Evolutionary conservation across 2,329 filamentous ascomycete species (phyloP).

Genomic region (Colletotrichum echinochloae): DNA sequence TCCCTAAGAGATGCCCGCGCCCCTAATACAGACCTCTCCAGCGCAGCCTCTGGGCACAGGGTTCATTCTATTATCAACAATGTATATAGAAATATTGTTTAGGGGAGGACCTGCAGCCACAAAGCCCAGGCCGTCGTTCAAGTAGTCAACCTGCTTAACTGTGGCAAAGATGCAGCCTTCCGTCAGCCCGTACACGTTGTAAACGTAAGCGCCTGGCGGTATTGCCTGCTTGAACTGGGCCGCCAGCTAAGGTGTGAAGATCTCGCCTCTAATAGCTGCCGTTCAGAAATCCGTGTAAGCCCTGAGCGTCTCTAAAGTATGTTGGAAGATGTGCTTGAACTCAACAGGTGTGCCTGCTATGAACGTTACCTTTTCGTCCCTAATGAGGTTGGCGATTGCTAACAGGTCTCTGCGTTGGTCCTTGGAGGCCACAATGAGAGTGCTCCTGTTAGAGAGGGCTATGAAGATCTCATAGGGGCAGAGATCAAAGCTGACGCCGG

Average conservation of each 20-base stretch:
- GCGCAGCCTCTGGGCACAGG: constrained; percentile 53
- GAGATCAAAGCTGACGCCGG: constrained; percentile 55
- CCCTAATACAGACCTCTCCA: constrained; percentile 52
- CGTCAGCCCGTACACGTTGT: constrained; percentile 49
- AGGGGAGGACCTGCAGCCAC: constrained; percentile 41
- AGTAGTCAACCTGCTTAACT: constrained; percentile 4
- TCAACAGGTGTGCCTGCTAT: constrained; percentile 57
- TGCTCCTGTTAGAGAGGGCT: constrained; percentile 52
- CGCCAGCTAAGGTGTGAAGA: constrained; percentile 26
- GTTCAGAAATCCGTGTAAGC: constrained; percentile 37
- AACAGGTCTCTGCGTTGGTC: constrained; percentile 50
- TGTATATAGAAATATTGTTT: constrained; percentile 53
- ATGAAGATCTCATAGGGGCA: constrained; percentile 53
- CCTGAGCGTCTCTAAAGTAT: constrained; percentile 36
- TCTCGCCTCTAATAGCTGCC: constrained; percentile 43
- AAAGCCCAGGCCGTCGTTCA: background rate
- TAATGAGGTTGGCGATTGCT: constrained; percentile 52
- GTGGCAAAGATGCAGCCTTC: constrained; percentile 43
- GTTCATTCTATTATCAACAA: constrained; percentile 52
- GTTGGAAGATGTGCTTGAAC: constrained; percentile 48
- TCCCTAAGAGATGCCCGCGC: constrained; percentile 55
- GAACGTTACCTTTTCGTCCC: constrained; percentile 49
- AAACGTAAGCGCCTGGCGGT: constrained; percentile 11
- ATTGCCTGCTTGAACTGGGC: constrained; percentile 28
- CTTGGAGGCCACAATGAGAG: constrained; percentile 50